Percentiles rank a stretch among this genome's conserved stretches.
Conservation (phyloP, 1,139 yeast genomes). For the Kodamaea arcana region DNA sequence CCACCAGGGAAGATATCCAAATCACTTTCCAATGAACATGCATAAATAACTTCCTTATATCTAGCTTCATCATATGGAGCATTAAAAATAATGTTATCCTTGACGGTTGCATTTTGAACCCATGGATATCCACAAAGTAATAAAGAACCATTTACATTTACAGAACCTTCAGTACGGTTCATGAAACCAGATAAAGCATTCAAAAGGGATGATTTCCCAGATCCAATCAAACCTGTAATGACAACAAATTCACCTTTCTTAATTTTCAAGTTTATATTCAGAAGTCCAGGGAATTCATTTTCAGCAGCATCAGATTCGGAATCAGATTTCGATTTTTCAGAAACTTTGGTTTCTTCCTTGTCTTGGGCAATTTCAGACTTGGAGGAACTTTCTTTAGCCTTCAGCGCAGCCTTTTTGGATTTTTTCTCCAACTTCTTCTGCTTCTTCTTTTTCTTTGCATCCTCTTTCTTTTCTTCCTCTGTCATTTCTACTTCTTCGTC, state of each 20-base stretch:
- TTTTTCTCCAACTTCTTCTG: slow-evolving; percentile 3
- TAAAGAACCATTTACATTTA: slow-evolving; percentile 42
- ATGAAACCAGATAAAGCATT: slow-evolving; percentile 61
- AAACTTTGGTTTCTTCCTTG: slow-evolving; percentile 2
- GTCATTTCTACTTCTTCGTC: slow-evolving; percentile 5
- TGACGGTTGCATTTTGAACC: slow-evolving; percentile 80
- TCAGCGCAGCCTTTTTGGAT: slow-evolving; percentile 2
- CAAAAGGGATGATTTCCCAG: slow-evolving; percentile 66
- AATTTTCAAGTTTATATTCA: slow-evolving; percentile 39
- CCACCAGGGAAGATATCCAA: slow-evolving; percentile 73
- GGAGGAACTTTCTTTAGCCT: background rate
- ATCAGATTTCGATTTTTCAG: slow-evolving; percentile 3
- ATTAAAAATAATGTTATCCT: slow-evolving; percentile 75
- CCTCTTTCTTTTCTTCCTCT: background rate
- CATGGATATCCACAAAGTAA: slow-evolving; percentile 59
- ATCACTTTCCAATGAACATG: slow-evolving; percentile 69
- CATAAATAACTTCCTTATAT: slow-evolving; percentile 54
- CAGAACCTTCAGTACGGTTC: slow-evolving; percentile 46
- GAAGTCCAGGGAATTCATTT: slow-evolving; percentile 15
- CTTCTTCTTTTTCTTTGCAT: background rate
- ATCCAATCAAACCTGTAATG: slow-evolving; percentile 65
- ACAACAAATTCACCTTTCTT: slow-evolving; percentile 59
- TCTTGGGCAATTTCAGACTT: background rate
- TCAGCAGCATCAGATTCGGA: slow-evolving; percentile 13
- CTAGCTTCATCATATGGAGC: slow-evolving; percentile 47